Base-by-base conservation (phyloP, 1,139 yeast genomes). In the Candida frijolesensis region DNA sequence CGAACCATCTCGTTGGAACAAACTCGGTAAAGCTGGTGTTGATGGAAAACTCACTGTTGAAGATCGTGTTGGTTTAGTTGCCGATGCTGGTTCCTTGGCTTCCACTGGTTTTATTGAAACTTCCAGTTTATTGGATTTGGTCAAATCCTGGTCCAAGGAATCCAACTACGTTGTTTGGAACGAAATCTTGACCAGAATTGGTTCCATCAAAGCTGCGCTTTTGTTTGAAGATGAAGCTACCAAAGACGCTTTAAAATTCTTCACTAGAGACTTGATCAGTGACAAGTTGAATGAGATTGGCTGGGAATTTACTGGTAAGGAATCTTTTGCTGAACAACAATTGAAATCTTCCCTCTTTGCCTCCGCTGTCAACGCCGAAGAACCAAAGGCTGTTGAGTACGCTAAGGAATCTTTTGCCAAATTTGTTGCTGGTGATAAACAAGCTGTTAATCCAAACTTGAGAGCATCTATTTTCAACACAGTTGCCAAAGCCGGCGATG, bases 61-160 rank as follows among this genome's bases (percentile, higher is more conserved):
- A 66, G 96, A 89, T 67, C 84, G 95, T 68, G 87, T 88, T 51
- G 96, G 96, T 50, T 80, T 89, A 58, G 89, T 89, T 45, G 90
- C 95, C 25, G 96, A 89, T 71, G 88, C 89, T 25, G 84, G 81
- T 48, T 81, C 92, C 9, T 78, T 89, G 58, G 81, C 94, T 2
- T 71, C 84, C 14, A 82, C 91, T 42, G 96, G 96, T 15, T 84
- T 82, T 64, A 82, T 86, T 54, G 75, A 85, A 50, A 85, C 95
- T 29, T 75, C 84, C 11, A 83, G 79, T 60, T 78, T 88, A 61
- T 79, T 89, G 57, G 76, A 78, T 55, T 80, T 89, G 61, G 80
- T 88, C 46, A 77, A 82, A 53, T 72, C 79, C 35, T 89, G 96
- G 96, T 79, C 80, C 52, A 64, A 72, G 34, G 96, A 89, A 71